phyloP scores from a whole-genome alignment of 129 eudicot species.

The Lactuca saligna region DNA sequence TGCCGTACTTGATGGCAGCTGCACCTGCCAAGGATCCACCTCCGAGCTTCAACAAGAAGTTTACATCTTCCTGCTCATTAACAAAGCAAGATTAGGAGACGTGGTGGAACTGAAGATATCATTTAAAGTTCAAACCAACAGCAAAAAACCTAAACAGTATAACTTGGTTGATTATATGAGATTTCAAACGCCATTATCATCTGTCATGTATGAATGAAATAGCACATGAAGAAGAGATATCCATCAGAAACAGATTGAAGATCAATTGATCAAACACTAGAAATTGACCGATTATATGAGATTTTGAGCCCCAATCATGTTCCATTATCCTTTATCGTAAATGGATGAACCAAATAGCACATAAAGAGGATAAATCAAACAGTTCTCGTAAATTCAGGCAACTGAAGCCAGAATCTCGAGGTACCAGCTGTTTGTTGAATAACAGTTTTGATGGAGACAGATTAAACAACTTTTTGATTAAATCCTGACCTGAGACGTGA shows the following conservation, averaged over 20 bases:
- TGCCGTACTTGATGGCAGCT: constrained; percentile 66
- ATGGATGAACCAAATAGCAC: constrained; percentile 1
- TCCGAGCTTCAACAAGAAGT: constrained; percentile 53
- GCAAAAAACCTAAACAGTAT: not conserved
- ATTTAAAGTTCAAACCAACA: not conserved
- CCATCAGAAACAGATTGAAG: not conserved
- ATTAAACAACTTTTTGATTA: not conserved
- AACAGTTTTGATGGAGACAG: not conserved
- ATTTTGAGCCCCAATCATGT: not conserved
- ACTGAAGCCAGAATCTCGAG: not conserved
- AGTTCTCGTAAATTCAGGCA: not conserved
- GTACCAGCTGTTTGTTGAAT: not conserved
- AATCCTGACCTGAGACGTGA: constrained; percentile 33
- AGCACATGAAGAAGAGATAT: not conserved
- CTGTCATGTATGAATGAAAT: constrained; percentile 1
- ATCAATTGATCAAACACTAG: not conserved
- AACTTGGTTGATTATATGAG: constrained; percentile 3
- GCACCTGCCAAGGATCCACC: constrained; percentile 58
- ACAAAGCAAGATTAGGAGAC: not conserved
- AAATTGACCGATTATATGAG: not conserved
- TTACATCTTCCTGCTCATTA: constrained; percentile 47
- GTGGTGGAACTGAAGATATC: not conserved
- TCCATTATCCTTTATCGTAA: constrained; percentile 1
- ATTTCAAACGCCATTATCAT: not conserved
- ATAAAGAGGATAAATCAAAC: not conserved